A percentile compares a stretch with the other conserved stretches of the same genome.
phyloP scores from a whole-genome alignment of 768 basidiomycete species.

The Boletus rex-veris region DNA sequence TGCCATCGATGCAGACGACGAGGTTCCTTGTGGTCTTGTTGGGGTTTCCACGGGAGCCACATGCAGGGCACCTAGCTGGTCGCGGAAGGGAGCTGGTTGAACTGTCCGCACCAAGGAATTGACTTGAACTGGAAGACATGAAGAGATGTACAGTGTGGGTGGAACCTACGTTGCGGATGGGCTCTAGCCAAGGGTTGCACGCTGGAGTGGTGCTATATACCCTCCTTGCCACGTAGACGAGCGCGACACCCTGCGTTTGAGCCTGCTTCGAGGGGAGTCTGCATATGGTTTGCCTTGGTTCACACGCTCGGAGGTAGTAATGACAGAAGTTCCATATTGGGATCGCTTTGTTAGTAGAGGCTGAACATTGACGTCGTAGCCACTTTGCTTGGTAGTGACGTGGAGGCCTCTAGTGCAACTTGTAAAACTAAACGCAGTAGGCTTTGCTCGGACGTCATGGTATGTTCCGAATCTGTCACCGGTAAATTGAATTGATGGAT shows the following conservation, averaged over 20 bases:
- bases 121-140: not conserved
- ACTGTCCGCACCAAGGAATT: not conserved
- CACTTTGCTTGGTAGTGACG: no score
- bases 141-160: not conserved
- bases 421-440: no score
- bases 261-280: not conserved
- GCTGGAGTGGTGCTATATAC: not conserved
- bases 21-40: conserved; percentile 1
- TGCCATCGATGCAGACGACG: conserved; percentile 7
- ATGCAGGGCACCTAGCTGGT: not conserved
- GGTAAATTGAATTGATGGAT: no score
- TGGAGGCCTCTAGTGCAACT: no score
- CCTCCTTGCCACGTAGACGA: not conserved
- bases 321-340: not conserved
- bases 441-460: no score
- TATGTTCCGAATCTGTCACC: no score
- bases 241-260: no score
- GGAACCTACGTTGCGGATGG: not conserved
- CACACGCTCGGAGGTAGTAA: not conserved
- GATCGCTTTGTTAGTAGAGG: not conserved
- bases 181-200: not conserved
- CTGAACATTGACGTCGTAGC: no score
- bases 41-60: not conserved
- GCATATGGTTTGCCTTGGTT: not conserved
- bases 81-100: not conserved